Base-by-base conservation (phyloP, 192 early-diverging fungal species). In the Phycomyces blakesleeanus region DNA sequence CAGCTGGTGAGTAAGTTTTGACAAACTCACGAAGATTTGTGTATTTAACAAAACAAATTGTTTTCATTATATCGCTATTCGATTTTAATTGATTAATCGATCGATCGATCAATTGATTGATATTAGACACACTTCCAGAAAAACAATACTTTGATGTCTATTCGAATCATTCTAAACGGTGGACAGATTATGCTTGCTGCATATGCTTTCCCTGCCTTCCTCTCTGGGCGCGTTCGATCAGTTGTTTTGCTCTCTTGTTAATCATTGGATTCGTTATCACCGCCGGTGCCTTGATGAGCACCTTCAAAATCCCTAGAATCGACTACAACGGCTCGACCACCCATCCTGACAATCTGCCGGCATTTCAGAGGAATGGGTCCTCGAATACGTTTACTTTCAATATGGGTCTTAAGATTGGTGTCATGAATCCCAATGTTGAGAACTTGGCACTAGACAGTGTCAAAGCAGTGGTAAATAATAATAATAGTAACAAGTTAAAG, bases 271-370 rank as follows among this genome's bases (percentile, higher is more conserved):
- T 61, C 15, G 24, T 54, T 21, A 62, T 62, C 14, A 59, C 57
- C 26, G 55, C 61, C 5, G 66, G 63, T 29, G 63, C 69, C 3
- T 37, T 74, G 10, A 67, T 29, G 1, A 62, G 62, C 5, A 27
- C 64, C 16, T 74, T 74, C 41, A 74, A 69, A 34, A 59, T 61
- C 1, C 72, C 72, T 0, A 29, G 49, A 42, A 61, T 74, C 20
- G 61, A 65, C 12, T 74, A 64, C 14, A 63, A 68, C 22, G 72
- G 72, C 0, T 41, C 63, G 3, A 57, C 49, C 1, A 1, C 51
- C 0, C 51, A 64, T 42, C 60, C 61, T 9, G 59, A 44, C 16
- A 27, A 42, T 24, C 10, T 59, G 0, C 57, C 63, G 4, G 21
- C 55, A 5, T 53, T 74, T 52, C 24, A 64, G 21, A 27, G 50